Percentiles rank a stretch among this genome's conserved stretches.
Evolutionary conservation across 371 early-diverging fungal species (phyloP).

Genomic region (Mucor velutinosus): DNA sequence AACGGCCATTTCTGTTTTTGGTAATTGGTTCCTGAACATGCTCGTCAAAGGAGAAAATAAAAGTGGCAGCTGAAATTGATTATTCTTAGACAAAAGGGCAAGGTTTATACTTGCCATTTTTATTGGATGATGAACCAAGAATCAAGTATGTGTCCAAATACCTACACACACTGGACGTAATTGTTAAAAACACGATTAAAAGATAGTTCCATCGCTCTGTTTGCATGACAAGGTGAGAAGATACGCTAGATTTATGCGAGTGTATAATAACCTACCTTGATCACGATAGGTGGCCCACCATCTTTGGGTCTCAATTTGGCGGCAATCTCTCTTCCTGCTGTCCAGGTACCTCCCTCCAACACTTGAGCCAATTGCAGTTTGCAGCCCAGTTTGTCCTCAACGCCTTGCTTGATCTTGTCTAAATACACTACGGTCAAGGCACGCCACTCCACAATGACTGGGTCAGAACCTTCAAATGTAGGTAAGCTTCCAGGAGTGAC

Average conservation of each 20-base stretch:
- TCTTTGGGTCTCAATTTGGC: conserved; percentile 72
- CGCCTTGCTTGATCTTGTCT: conserved; percentile 68
- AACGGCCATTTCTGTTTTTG: background rate
- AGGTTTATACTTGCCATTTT: background rate
- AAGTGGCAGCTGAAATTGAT: no score
- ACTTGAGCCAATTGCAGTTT: conserved; percentile 82
- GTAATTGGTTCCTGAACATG: background rate
- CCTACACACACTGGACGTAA: no score
- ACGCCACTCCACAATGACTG: conserved; percentile 91
- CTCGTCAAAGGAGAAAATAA: background rate
- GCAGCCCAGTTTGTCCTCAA: conserved; percentile 53
- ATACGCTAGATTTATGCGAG: no score
- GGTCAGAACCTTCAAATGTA: conserved; percentile 78
- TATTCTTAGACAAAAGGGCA: background rate
- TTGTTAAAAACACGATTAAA: conserved; percentile 21
- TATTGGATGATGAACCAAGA: background rate
- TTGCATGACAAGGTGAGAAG: no score
- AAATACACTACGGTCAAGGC: conserved; percentile 86
- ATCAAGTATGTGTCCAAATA: background rate
- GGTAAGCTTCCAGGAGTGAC: conserved; percentile 40
- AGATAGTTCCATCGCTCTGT: conserved; percentile 54
- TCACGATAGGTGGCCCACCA: conserved; percentile 88
- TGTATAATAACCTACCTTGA: conserved; percentile 42
- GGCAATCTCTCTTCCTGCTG: conserved; percentile 88
- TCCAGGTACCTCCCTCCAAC: conserved; percentile 92